A percentile compares a stretch with the other conserved stretches of the same genome.
phyloP scores from a whole-genome alignment of 805 yeast genomes.

The Wickerhamiella qilinensis region DNA sequence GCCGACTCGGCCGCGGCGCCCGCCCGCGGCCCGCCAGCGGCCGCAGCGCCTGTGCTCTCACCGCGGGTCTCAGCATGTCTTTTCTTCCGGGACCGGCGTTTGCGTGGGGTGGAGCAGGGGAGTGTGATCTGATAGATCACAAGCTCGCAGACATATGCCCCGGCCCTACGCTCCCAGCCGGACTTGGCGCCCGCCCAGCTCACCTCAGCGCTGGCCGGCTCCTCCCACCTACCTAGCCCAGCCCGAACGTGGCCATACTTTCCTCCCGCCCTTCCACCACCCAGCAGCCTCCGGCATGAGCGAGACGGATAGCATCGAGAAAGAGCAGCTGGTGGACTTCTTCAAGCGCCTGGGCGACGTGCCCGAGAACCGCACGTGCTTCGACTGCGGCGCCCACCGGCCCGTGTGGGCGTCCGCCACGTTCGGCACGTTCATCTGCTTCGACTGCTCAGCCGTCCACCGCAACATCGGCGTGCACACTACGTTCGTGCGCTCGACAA shows the following conservation, averaged over 20 bases:
- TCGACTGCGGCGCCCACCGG: constrained; percentile 85
- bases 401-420: constrained; percentile 99
- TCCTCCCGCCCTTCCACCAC: too few relatives aligned
- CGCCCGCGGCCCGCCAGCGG: too few relatives aligned
- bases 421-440: constrained; percentile 80
- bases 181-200: not conserved
- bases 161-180: not conserved
- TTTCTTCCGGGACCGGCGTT: too few relatives aligned
- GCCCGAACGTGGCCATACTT: too few relatives aligned
- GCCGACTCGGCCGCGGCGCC: not conserved
- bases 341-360: constrained; percentile 46
- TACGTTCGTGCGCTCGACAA: constrained; percentile 83
- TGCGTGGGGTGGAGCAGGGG: too few relatives aligned
- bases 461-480: constrained; percentile 93
- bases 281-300: too few relatives aligned
- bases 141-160: too few relatives aligned
- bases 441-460: constrained; percentile 91
- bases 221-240: too few relatives aligned
- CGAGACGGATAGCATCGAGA: constrained; percentile 20
- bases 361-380: constrained; percentile 64
- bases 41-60: too few relatives aligned
- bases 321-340: constrained; percentile 51
- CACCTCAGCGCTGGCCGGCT: too few relatives aligned
- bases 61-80: too few relatives aligned
- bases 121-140: too few relatives aligned